A percentile compares a stretch with the other conserved stretches of the same genome.
Evolutionary conservation across 495 filamentous ascomycete genomes (phyloP).

Genomic region (Amphirosellinia nigrospora): DNA sequence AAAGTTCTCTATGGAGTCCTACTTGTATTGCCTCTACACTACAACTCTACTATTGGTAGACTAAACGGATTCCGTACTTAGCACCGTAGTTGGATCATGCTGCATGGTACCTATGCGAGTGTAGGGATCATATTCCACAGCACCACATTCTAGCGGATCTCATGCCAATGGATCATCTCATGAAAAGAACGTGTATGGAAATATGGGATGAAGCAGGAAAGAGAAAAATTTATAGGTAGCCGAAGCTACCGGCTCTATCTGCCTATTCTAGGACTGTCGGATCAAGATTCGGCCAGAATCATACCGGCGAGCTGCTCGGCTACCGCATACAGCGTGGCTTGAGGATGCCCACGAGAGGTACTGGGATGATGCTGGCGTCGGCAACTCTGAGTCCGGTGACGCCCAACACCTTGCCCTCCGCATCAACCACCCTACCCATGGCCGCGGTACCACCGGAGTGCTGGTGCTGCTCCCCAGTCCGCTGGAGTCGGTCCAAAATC

Average conservation of each 20-base stretch:
- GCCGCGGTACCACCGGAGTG: constrained; percentile 60
- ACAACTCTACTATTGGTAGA: not conserved
- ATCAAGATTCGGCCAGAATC: constrained; percentile 17
- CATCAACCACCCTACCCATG: constrained; percentile 61
- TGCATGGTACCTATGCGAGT: constrained; percentile 9
- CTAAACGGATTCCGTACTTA: not conserved
- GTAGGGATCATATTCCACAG: not conserved
- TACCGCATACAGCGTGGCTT: constrained; percentile 30
- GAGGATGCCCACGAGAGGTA: constrained; percentile 25
- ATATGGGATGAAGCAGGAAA: not conserved
- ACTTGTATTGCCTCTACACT: not conserved
- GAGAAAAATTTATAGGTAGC: not conserved
- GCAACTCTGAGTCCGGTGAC: constrained; percentile 59
- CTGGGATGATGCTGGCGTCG: constrained; percentile 63
- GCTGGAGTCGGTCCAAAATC: constrained; percentile 25
- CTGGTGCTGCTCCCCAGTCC: constrained; percentile 28
- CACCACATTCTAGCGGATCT: too few species aligned
- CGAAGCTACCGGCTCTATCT: not conserved
- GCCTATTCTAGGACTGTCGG: not conserved
- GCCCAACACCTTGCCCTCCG: constrained; percentile 55
- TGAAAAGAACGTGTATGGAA: constrained; percentile 8
- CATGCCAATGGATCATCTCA: constrained; percentile 7
- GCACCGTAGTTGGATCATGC: not conserved
- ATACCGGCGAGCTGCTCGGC: constrained; percentile 31
- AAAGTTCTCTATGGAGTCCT: not conserved